Percentiles rank a stretch among this genome's conserved stretches.
Evolutionary conservation across 805 yeast genomes (phyloP).

Genomic region (Kazachstania taianensis): DNA sequence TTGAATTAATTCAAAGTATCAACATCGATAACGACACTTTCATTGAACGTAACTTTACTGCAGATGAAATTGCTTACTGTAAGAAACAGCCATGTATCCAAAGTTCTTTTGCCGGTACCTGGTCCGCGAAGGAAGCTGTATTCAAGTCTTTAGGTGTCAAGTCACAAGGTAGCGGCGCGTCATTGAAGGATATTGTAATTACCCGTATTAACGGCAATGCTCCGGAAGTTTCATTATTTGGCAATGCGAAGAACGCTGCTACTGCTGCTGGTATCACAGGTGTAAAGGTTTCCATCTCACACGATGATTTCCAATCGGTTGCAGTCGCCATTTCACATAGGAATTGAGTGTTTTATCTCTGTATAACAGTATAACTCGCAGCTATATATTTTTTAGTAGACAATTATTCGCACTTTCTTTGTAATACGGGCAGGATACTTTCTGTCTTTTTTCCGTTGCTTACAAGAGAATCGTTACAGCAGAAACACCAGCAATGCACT

Average conservation of each 20-base stretch:
- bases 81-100: constrained; percentile 60
- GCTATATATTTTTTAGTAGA: too few relatives aligned
- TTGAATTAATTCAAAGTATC: constrained; percentile 73
- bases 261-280: constrained; percentile 52
- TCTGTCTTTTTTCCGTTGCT: too few relatives aligned
- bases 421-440: too few relatives aligned
- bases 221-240: constrained; percentile 69
- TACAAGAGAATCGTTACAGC: too few relatives aligned
- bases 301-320: constrained; percentile 93
- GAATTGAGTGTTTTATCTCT: too few relatives aligned
- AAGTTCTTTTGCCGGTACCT: constrained; percentile 92
- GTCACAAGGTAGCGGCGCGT: constrained; percentile 91
- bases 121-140: constrained; percentile 99
- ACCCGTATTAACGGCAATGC: constrained; percentile 62
- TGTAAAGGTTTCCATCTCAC: constrained; percentile 86
- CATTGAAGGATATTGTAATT: constrained; percentile 86
- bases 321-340: constrained; percentile 91
- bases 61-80: constrained; percentile 71
- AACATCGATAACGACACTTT: constrained; percentile 86
- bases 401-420: too few relatives aligned
- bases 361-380: too few relatives aligned
- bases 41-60: constrained; percentile 85
- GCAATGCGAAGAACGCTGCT: constrained; percentile 72
- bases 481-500: too few relatives aligned
- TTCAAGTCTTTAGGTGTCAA: constrained; percentile 88